Conservation (phyloP, 495 filamentous ascomycete genomes). For the Physcia stellaris region DNA sequence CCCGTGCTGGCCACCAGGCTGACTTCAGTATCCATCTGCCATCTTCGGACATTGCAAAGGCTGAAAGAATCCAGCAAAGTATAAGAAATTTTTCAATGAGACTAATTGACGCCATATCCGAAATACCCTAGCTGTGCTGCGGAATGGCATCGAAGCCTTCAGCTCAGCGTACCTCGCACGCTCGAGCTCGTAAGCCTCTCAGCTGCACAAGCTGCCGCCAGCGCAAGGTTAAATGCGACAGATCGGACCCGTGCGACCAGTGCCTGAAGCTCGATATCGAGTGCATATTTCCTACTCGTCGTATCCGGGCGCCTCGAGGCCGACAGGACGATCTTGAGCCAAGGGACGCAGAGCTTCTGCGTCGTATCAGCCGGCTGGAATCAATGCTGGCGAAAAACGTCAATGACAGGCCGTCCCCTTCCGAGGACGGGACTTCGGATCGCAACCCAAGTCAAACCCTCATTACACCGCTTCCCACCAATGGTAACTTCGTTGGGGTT, state of each 20-base stretch:
- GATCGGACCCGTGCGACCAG: conserved; percentile 50
- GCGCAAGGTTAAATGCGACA: conserved; percentile 59
- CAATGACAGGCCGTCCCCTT: conserved; percentile 8
- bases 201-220: conserved; percentile 43
- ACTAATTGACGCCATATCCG: too few species aligned
- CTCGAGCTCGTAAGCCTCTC: conserved; percentile 21
- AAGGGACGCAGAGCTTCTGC: conserved; percentile 31
- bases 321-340: conserved; percentile 16
- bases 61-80: too few species aligned
- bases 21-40: too few species aligned
- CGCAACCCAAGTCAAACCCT: too few species aligned
- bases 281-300: conserved; percentile 34
- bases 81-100: too few species aligned
- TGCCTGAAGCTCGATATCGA: conserved; percentile 47
- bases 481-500: neutral
- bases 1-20: too few species aligned
- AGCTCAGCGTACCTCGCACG: too few species aligned
- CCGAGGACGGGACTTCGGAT: neutral
- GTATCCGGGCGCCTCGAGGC: conserved; percentile 11
- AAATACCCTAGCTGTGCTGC: too few species aligned
- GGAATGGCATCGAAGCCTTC: too few species aligned
- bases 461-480: too few species aligned
- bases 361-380: conserved; percentile 38
- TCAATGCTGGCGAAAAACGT: conserved; percentile 37
- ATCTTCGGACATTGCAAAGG: too few species aligned